phyloP scores from a whole-genome alignment of 1,284 basidiomycete genomes.

The Fomitopsis pinicola region DNA sequence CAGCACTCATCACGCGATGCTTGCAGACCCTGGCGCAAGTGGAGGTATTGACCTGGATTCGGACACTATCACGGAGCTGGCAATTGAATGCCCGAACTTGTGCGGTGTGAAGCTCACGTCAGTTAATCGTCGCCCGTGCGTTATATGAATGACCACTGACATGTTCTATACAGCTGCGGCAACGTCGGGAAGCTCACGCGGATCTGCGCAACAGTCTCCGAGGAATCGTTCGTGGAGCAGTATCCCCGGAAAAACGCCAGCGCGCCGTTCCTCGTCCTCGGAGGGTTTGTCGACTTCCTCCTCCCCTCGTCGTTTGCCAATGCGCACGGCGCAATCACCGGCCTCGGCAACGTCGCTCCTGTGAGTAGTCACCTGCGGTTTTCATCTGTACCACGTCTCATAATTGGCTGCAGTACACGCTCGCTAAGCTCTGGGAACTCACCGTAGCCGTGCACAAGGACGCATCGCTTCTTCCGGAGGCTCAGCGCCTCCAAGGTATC shows the following conservation, averaged over 20 bases:
- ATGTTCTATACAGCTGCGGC: conserved; percentile 60
- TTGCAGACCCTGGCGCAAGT: conserved; percentile 72
- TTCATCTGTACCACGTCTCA: conserved; percentile 6
- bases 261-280: conserved; percentile 61
- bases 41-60: conserved; percentile 86
- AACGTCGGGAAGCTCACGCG: conserved; percentile 88
- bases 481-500: conserved; percentile 75
- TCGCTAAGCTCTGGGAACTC: conserved; percentile 62
- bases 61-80: conserved; percentile 79
- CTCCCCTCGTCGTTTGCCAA: conserved; percentile 41
- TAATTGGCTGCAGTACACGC: conserved; percentile 40
- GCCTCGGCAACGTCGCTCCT: conserved; percentile 50
- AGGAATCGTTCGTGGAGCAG: conserved; percentile 48
- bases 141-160: neutral
- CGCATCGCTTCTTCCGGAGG: conserved; percentile 58
- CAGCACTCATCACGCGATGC: neutral
- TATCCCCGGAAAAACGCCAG: conserved; percentile 64
- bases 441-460: conserved; percentile 50
- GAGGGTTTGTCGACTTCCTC: conserved; percentile 55
- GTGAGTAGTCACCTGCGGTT: conserved; percentile 22
- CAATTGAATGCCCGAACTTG: conserved; percentile 64
- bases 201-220: conserved; percentile 66
- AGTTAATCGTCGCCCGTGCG: conserved; percentile 23
- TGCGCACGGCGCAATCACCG: conserved; percentile 55
- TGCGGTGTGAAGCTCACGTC: conserved; percentile 87